Evolutionary conservation across 352 stramenopile species (phyloP), one percentile per base, ranked within the genome.

Genomic region (Achlya hypogyna): DNA sequence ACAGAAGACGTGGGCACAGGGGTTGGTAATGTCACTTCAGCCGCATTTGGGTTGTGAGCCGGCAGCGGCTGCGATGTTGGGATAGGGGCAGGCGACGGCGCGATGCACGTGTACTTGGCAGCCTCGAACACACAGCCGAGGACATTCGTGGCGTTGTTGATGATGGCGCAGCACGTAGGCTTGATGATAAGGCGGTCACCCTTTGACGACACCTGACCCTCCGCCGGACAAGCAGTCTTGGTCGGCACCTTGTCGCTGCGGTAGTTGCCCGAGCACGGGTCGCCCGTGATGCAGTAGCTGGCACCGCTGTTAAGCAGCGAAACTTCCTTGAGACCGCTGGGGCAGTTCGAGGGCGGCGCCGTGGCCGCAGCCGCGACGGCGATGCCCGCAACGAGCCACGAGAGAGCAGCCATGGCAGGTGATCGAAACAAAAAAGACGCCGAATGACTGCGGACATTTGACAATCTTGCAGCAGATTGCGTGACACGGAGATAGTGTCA

Each of bases 131-230:
- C 60, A 34, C 60, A 67, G n/a, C 60, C 60, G 27, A 67, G 40
- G 28, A 67, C 60, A 31, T 60, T 67, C 6, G 38, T 49, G 6
- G 38, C 18, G 42, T 49, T 45, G 47, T 67, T 51, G 34, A 67
- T 67, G 51, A 67, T 67, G 42, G n/a, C 60, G 31, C 60, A 67
- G 51, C 60, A 67, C 29, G 60, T 67, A 16, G 60, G 60, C 12
- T 49, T 49, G 20, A 58, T 32, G 20, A 67, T 53, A 8, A 58
- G 45, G 40, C 51, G 60, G n/a, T 43, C 27, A 5, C 60, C 60
- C 25, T 58, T 49, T 12, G 47, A 32, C 38, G 60, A 67, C 18
- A 60, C 22, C 31, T 67, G 60, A 18, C 60, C 60, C 18, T 58
- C 16, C 12, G 38, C 60, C 10, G 60, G 60, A 22, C 60, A 67